Percentiles rank a stretch among this genome's conserved stretches.
Evolutionary conservation across 169 alveolate species (phyloP).

Genomic region (Plasmodium berghei): DNA sequence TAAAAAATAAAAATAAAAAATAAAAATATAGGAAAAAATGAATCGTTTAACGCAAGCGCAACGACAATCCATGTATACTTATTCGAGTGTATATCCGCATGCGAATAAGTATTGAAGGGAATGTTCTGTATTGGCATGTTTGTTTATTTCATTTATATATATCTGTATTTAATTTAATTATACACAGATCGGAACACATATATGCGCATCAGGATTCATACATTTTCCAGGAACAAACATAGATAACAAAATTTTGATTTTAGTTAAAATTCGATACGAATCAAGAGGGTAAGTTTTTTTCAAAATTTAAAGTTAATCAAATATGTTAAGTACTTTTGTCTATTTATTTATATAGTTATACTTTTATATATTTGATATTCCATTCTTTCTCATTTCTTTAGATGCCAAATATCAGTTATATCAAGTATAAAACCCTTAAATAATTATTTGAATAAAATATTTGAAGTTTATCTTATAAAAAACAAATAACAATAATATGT

Average conservation of each 20-base stretch:
- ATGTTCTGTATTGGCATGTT: neutral
- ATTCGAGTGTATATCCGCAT: neutral
- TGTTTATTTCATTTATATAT: neutral
- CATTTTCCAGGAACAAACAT: conserved; percentile 50
- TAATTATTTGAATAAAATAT: conserved; percentile 69
- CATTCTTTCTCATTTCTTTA: neutral
- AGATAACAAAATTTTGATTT: conserved; percentile 63
- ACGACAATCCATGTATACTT: too few species aligned
- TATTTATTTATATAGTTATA: neutral
- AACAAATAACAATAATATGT: conserved; percentile 13
- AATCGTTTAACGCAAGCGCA: too few species aligned
- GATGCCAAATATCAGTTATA: conserved; percentile 74
- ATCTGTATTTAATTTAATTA: neutral
- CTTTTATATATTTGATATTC: neutral
- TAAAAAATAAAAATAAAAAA: too few species aligned
- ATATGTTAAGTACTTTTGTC: neutral
- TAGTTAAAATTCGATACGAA: conserved; percentile 57
- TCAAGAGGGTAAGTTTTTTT: conserved; percentile 51
- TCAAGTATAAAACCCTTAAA: conserved; percentile 52
- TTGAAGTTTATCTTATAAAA: conserved; percentile 56
- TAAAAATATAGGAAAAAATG: too few species aligned
- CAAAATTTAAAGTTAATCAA: neutral
- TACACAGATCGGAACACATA: conserved; percentile 44
- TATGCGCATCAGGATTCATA: conserved; percentile 71
- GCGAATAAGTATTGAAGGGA: neutral